These are phyloP conservation scores for Bruguiera parviflora DNA, from an alignment of 345 rosid species.

Conservation along the genomic window DNA sequence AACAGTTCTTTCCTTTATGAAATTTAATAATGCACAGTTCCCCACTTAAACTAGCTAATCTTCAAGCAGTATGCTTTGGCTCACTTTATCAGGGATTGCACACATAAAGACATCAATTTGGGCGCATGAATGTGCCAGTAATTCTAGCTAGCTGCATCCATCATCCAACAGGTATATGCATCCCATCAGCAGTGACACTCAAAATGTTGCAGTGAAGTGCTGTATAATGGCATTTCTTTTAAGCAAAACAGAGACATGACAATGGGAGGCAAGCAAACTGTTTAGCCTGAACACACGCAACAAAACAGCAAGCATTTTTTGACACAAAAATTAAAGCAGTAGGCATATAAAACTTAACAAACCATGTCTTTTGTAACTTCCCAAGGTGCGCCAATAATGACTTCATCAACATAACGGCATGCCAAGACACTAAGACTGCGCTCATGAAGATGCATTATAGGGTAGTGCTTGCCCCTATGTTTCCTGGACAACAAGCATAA, in stretches of 20 bases:
- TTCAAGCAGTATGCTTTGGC: neutral
- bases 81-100: neutral
- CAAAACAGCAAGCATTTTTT: neutral
- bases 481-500: slow-evolving; percentile 46
- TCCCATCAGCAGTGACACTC: no score
- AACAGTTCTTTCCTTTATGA: no score
- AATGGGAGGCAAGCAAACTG: neutral
- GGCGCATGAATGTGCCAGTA: neutral
- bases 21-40: no score
- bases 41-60: no score
- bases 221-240: no score
- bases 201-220: no score
- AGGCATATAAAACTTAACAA: slow-evolving; percentile 10
- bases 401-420: slow-evolving; percentile 95
- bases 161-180: no score
- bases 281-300: neutral
- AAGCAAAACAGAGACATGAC: neutral
- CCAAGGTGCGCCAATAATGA: slow-evolving; percentile 98
- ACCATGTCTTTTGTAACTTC: slow-evolving; percentile 89
- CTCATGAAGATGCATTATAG: slow-evolving; percentile 92
- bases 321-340: neutral
- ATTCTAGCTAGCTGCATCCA: no score
- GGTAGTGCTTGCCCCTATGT: slow-evolving; percentile 63
- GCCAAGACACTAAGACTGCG: slow-evolving; percentile 86
- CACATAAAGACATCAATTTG: neutral